Evolutionary conservation across 768 basidiomycete species (phyloP), one percentile per base, ranked within the genome.

Genomic region (Russula earlei): DNA sequence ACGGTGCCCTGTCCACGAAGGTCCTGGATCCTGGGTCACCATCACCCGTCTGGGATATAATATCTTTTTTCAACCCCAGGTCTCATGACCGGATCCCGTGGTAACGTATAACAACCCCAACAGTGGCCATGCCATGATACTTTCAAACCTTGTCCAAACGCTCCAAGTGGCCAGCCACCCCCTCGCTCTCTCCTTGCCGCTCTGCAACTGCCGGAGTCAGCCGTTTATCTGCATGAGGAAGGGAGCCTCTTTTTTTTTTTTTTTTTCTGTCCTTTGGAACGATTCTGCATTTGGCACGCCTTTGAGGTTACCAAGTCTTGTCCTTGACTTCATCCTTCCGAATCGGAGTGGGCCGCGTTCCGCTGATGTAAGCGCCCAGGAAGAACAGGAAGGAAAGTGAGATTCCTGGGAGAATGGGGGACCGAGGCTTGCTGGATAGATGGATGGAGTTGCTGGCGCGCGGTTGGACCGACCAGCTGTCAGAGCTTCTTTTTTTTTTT

Each of bases 251-350:
- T 6, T 22, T 14, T 3, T 42, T 15, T 20, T 9, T 5, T 7
- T 19, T 19, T 38, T 38, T 19, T 41, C 1, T 41, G 27, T 6
- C 15, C 5, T 47, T 19, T 29, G 24, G 29, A 22, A 49, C 25
- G 46, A 25, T 25, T 43, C 54, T 50, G 34, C n/a, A 50, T 55
- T 55, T 12, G 55, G 55, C 34, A n/a, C n/a, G 27, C 25, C 48
- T 38, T 56, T 50, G 34, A 56, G 42, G 34, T 50, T 44, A 29
- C 55, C 38, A 37, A 45, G 41, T 31, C 34, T 20, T 38, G 27
- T 5, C 19, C 22, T 24, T 43, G 38, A 38, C 14, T 46, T 45
- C 20, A 24, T 19, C 14, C 27, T 47, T 46, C 52, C 36, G 8
- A 38, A 38, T 46, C 37, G 22, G 12, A 20, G 5, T 15, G 25